Evolutionary conservation across 2,329 filamentous ascomycete species (phyloP).

Genomic region (Fusarium dimerum): DNA sequence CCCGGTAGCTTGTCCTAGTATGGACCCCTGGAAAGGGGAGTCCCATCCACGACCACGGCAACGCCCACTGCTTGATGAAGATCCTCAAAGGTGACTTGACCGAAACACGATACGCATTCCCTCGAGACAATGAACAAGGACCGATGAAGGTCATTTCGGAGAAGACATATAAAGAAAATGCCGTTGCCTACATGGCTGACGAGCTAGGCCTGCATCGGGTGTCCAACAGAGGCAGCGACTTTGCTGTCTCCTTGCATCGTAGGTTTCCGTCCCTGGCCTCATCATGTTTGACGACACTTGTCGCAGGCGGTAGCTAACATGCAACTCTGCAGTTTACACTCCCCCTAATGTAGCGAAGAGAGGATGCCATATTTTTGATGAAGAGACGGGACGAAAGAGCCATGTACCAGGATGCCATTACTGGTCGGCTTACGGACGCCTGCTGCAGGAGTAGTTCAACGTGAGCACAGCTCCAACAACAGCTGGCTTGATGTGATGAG

Average conservation of each 20-base stretch:
- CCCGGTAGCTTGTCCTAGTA: constrained; percentile 73
- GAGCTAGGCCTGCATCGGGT: constrained; percentile 84
- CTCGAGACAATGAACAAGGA: constrained; percentile 44
- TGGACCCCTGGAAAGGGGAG: constrained; percentile 85
- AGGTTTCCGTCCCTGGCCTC: constrained; percentile 32
- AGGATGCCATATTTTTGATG: constrained; percentile 81
- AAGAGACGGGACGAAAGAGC: constrained; percentile 70
- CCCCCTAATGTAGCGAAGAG: constrained; percentile 84
- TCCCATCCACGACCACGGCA: constrained; percentile 85
- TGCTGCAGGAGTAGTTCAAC: constrained; percentile 39
- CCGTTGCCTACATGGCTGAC: constrained; percentile 90
- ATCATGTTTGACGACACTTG: constrained; percentile 29
- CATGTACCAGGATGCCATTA: constrained; percentile 72
- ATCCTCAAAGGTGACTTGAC: constrained; percentile 76
- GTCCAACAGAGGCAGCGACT: constrained; percentile 71
- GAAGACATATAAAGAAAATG: constrained; percentile 67
- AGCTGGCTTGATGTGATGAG: constrained; percentile 19
- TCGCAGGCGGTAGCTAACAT: constrained; percentile 34
- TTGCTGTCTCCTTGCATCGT: constrained; percentile 82
- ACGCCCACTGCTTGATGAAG: constrained; percentile 92
- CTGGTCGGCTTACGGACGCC: constrained; percentile 64
- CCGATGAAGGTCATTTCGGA: constrained; percentile 67
- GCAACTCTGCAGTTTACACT: constrained; percentile 64
- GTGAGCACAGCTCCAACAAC: constrained; percentile 4
- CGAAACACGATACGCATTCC: constrained; percentile 81